Percentiles rank a stretch among this genome's conserved stretches.
These are phyloP conservation scores for Phytophthora foliorum DNA, from an alignment of 352 stramenopile genomes.

Conservation along the genomic window DNA sequence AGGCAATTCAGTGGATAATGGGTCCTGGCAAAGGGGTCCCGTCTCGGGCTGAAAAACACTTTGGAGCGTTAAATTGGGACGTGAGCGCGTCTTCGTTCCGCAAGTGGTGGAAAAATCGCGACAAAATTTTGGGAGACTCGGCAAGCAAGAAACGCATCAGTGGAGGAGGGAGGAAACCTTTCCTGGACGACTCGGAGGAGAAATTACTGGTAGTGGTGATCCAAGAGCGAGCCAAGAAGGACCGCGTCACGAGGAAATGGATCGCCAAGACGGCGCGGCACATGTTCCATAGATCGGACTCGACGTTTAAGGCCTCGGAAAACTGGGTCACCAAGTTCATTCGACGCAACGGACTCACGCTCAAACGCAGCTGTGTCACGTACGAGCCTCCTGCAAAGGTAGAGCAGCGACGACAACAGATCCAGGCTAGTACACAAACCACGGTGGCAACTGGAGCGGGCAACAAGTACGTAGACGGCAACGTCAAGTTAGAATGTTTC, in stretches of 20 bases:
- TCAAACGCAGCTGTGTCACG: constrained; percentile 83
- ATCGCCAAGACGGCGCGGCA: constrained; percentile 87
- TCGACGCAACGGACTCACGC: constrained; percentile 74
- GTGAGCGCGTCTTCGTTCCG: constrained; percentile 82
- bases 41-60: constrained; percentile 79
- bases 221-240: constrained; percentile 80
- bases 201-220: constrained; percentile 81
- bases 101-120: constrained; percentile 90
- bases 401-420: constrained; percentile 18
- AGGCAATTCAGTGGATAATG: constrained; percentile 86
- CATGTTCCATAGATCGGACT: constrained; percentile 83
- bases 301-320: constrained; percentile 80
- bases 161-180: constrained; percentile 77
- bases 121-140: constrained; percentile 79
- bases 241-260: constrained; percentile 84
- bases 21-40: constrained; percentile 75
- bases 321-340: constrained; percentile 91
- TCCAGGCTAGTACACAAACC: constrained; percentile 5
- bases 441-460: neutral
- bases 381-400: constrained; percentile 56
- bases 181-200: constrained; percentile 74
- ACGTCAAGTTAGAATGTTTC: neutral
- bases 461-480: constrained; percentile 24
- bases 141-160: constrained; percentile 79
- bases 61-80: constrained; percentile 75